Evolutionary conservation across 768 basidiomycete species (phyloP).

Genomic region (Podaxis sp.): DNA sequence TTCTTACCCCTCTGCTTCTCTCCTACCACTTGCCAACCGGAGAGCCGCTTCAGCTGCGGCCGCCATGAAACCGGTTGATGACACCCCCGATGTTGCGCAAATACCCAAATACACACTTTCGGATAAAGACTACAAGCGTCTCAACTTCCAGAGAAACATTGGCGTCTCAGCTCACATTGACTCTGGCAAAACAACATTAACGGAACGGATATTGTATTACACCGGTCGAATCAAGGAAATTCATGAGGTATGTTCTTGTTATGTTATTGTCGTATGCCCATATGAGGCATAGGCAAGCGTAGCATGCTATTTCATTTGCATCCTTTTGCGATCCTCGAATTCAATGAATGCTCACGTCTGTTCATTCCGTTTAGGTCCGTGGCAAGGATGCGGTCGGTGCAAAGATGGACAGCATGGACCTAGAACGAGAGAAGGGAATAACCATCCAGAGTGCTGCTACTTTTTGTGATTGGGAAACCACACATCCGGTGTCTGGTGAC

Average conservation of each 20-base stretch:
- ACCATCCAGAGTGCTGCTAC: constrained; percentile 99
- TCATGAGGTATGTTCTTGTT: constrained; percentile 76
- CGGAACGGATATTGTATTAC: constrained; percentile 93
- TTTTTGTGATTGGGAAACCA: constrained; percentile 93
- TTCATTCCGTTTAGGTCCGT: constrained; percentile 55
- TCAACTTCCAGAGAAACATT: constrained; percentile 86
- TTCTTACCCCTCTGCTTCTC: neutral
- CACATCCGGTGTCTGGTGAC: constrained; percentile 49
- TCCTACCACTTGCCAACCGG: constrained; percentile 13
- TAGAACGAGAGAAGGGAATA: constrained; percentile 98
- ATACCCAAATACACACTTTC: constrained; percentile 42
- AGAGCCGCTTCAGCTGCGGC: constrained; percentile 42
- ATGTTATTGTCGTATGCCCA: constrained; percentile 20
- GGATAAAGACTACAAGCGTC: constrained; percentile 59
- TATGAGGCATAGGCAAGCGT: neutral
- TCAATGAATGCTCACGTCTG: neutral
- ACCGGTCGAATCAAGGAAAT: constrained; percentile 94
- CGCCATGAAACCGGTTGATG: constrained; percentile 29
- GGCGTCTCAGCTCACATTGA: constrained; percentile 96
- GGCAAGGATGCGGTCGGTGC: constrained; percentile 95
- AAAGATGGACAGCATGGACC: constrained; percentile 99
- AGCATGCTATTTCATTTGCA: neutral
- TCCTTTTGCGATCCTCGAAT: neutral
- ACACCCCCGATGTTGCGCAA: constrained; percentile 16
- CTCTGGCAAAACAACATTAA: constrained; percentile 97